A percentile compares a stretch with the other conserved stretches of the same genome.
phyloP scores from a whole-genome alignment of 495 filamentous ascomycete species.

The Halenospora varia region DNA sequence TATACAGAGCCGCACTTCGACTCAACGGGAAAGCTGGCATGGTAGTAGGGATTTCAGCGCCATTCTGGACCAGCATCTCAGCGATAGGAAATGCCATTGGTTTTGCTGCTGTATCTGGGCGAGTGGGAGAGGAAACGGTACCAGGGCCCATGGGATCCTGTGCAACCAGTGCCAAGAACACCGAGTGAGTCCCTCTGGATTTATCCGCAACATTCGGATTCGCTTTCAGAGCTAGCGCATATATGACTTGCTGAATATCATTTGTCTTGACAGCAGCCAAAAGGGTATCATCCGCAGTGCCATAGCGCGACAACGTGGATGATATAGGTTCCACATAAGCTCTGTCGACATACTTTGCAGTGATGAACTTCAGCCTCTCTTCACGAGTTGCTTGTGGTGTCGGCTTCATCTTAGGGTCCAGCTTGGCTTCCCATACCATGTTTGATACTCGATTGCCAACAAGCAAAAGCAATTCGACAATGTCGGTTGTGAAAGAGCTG shows the following conservation, averaged over 20 bases:
- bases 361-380: conserved; percentile 88
- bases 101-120: conserved; percentile 31
- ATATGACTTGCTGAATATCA: conserved; percentile 86
- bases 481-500: conserved; percentile 91
- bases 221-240: conserved; percentile 81
- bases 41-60: conserved; percentile 74
- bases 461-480: conserved; percentile 88
- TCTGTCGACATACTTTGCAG: conserved; percentile 85
- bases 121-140: conserved; percentile 28
- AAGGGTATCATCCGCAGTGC: conserved; percentile 81
- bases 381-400: conserved; percentile 74
- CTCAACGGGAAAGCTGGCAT: conserved; percentile 75
- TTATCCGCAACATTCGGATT: conserved; percentile 87
- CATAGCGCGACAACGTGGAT: conserved; percentile 68
- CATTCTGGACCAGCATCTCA: conserved; percentile 91
- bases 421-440: conserved; percentile 89
- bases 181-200: conserved; percentile 77
- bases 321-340: conserved; percentile 77
- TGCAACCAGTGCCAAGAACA: conserved; percentile 90
- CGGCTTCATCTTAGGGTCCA: conserved; percentile 71
- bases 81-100: conserved; percentile 71
- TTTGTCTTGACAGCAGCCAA: conserved; percentile 93
- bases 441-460: conserved; percentile 94
- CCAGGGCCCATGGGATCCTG: conserved; percentile 80
- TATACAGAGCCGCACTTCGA: conserved; percentile 70